These are phyloP conservation scores for Amanita subjunquillea DNA, from an alignment of 768 basidiomycete species.

Conservation along the genomic window DNA sequence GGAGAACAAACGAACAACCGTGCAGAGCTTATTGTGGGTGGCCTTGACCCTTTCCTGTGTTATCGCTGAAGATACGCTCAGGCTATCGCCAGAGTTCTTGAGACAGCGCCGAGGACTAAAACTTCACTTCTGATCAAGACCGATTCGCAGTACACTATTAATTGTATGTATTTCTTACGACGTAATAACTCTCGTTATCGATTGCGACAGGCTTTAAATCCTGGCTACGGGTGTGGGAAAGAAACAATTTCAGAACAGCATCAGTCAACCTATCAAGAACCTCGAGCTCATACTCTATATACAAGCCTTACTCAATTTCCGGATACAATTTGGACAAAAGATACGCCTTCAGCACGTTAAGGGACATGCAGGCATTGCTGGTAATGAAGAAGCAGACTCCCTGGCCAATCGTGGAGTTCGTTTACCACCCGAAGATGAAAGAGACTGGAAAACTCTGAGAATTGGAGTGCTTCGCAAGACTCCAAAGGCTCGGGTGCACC, in stretches of 20 bases:
- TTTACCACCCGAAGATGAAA: slow-evolving; percentile 31
- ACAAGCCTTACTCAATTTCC: slow-evolving; percentile 44
- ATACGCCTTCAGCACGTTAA: slow-evolving; percentile 64
- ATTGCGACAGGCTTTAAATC: slow-evolving; percentile 42
- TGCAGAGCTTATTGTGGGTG: slow-evolving; percentile 74
- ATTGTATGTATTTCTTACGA: slow-evolving; percentile 37
- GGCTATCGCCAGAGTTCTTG: slow-evolving; percentile 80
- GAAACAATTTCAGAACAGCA: slow-evolving; percentile 37
- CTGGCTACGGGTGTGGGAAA: slow-evolving; percentile 65
- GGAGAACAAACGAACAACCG: slow-evolving; percentile 82
- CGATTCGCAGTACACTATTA: slow-evolving; percentile 78
- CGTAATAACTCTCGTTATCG: not conserved
- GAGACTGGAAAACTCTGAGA: slow-evolving; percentile 45
- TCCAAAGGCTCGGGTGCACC: not conserved
- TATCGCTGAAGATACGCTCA: slow-evolving; percentile 18
- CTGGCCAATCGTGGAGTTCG: slow-evolving; percentile 53
- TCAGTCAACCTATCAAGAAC: slow-evolving; percentile 59
- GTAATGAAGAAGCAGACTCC: slow-evolving; percentile 82
- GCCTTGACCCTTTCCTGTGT: not conserved
- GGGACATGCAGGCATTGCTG: slow-evolving; percentile 67
- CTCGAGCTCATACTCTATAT: slow-evolving; percentile 61
- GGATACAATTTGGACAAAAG: slow-evolving; percentile 38
- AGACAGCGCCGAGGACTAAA: slow-evolving; percentile 49
- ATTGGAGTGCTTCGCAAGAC: slow-evolving; percentile 7
- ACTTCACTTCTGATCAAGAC: slow-evolving; percentile 66